Evolutionary conservation across 2,329 filamentous ascomycete genomes (phyloP), one percentile per base, ranked within the genome.

Genomic region (Berkeleyomyces rouxiae): DNA sequence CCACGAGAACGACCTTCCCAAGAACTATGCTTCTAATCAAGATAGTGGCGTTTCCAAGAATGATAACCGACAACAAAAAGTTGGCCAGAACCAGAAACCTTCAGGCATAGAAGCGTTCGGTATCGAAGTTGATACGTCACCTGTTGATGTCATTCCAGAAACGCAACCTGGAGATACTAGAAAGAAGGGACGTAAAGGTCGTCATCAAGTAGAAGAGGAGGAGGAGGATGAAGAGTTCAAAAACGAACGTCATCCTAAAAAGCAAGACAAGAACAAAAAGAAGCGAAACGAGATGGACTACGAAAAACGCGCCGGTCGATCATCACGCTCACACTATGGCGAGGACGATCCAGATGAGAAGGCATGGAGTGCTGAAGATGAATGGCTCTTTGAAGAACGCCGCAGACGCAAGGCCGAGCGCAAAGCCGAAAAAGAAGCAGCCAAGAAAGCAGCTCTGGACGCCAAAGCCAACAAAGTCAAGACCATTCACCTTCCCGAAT

Each of bases 401-500:
- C 57, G 58, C 7, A 36, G 57, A 43, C 55, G 49, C 39, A 65
- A 65, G 60, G 63, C 63, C 6, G 61, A 61, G 4, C 60, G 63
- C 11, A 65, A 58, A 33, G 55, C 60, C n/a, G 63, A 60, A 31
- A 65, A 65, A 43, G 63, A 65, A 36, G 61, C 63, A 13, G 57
- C 42, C 9, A 65, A 62, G 53, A 39, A 40, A 33, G 63, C 63
- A 4, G 57, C 61, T 13, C 46, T 58, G 3, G 63, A 64, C 36
- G 74, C 74, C 65, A 71, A 73, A 70, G 72, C 73, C 65, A 71
- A 71, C 59, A 70, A 73, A 68, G 59, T 81, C 67, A 70, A 72
- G 42, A 82, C 80, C 1, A 87, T 99, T 55, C 82, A 86, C 61
- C 76, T 99, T 31, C 95, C 95, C 0, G 89, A 96, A 70, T 95